phyloP scores from a whole-genome alignment of 495 filamentous ascomycete genomes.

The Bacidia gigantensis region DNA sequence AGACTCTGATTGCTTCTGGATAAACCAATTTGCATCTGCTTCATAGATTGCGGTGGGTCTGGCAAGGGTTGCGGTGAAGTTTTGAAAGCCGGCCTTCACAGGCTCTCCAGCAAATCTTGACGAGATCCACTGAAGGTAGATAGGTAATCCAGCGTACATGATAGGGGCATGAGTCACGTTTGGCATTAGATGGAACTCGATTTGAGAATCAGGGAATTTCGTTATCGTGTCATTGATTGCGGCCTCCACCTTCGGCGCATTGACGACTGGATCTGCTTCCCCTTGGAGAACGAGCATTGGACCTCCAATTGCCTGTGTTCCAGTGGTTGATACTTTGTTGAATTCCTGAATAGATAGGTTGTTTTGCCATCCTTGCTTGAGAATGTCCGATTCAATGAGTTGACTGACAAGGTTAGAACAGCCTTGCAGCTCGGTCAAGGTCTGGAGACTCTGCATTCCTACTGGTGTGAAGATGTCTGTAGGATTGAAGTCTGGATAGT shows the following conservation, averaged over 20 bases:
- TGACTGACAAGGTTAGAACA: constrained; percentile 15
- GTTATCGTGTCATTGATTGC: constrained; percentile 22
- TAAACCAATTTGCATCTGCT: too few species aligned
- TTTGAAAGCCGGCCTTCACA: constrained; percentile 2
- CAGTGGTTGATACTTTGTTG: constrained; percentile 9
- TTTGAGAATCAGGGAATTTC: constrained; percentile 10
- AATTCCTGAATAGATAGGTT: constrained; percentile 15
- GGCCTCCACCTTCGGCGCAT: constrained; percentile 12
- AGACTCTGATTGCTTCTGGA: too few species aligned
- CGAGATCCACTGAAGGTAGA: constrained; percentile 30
- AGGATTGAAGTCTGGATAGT: constrained; percentile 13
- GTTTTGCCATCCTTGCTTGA: constrained; percentile 17
- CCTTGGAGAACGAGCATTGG: constrained; percentile 35
- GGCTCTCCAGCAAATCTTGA: constrained; percentile 22
- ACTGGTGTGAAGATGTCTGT: constrained; percentile 18
- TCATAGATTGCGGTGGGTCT: too few species aligned
- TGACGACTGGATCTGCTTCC: constrained; percentile 20
- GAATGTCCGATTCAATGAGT: constrained; percentile 8
- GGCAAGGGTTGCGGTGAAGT: too few species aligned
- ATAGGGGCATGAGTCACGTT: constrained; percentile 23
- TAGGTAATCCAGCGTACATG: constrained; percentile 19
- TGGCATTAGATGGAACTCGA: constrained; percentile 22
- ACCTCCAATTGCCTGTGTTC: constrained; percentile 24
- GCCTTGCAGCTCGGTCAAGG: constrained; percentile 19
- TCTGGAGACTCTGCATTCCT: constrained; percentile 17